phyloP scores from a whole-genome alignment of 768 basidiomycete species.

The Podaxis sp. region DNA sequence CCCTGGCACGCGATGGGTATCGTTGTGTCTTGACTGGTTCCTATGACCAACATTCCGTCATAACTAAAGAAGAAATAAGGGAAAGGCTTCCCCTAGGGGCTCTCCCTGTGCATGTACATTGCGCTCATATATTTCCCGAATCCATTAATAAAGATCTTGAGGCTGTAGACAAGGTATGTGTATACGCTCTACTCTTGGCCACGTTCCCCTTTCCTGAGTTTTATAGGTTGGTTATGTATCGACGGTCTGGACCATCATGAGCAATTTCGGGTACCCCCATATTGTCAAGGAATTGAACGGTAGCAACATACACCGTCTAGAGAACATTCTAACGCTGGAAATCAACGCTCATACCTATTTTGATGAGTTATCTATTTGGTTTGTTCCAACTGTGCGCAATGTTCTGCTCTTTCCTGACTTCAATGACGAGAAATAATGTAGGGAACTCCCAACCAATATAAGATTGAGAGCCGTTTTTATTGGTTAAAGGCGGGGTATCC shows the following conservation, averaged over 20 bases:
- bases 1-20: background rate
- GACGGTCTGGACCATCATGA: no score
- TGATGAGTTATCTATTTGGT: background rate
- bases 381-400: background rate
- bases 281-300: no score
- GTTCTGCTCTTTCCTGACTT: background rate
- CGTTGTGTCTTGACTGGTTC: background rate
- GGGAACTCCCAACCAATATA: background rate
- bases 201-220: no score
- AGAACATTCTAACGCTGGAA: background rate
- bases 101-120: no score
- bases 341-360: background rate
- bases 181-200: no score
- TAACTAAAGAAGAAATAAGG: no score
- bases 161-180: no score
- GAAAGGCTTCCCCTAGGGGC: background rate
- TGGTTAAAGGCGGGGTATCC: background rate
- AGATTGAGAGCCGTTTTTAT: background rate
- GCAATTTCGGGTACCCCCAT: no score
- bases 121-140: no score
- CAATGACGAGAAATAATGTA: background rate
- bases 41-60: no score
- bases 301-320: background rate
- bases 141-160: no score
- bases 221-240: no score